Percentiles rank a stretch among this genome's conserved stretches.
phyloP scores from a whole-genome alignment of 1,284 basidiomycete species.

The Tylopilus orsonianus region DNA sequence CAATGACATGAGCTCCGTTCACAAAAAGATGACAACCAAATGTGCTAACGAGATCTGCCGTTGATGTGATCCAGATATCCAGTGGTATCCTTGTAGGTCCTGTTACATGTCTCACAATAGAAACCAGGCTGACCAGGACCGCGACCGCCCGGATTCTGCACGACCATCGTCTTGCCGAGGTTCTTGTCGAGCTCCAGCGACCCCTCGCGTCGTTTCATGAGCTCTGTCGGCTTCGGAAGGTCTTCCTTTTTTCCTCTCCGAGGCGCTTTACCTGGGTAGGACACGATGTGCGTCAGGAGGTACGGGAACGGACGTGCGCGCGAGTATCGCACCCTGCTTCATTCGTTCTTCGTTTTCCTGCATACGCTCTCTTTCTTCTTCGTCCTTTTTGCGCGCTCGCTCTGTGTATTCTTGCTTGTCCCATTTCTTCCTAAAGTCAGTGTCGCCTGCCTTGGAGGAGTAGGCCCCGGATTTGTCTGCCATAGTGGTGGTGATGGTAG shows the following conservation, averaged over 20 bases:
- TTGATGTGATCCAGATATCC: constrained; percentile 97
- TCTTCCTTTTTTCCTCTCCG: constrained; percentile 64
- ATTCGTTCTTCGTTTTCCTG: constrained; percentile 81
- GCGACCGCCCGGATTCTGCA: constrained; percentile 74
- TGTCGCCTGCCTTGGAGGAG: constrained; percentile 62
- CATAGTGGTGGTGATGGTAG: constrained; percentile 39
- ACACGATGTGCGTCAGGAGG: neutral
- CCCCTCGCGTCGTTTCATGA: constrained; percentile 81
- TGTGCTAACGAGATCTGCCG: constrained; percentile 80
- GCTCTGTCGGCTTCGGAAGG: constrained; percentile 85
- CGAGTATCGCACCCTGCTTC: constrained; percentile 70
- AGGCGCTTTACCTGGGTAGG: constrained; percentile 72
- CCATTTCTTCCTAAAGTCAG: constrained; percentile 83
- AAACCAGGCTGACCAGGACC: constrained; percentile 91
- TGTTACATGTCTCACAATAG: constrained; percentile 85
- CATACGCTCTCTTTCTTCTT: constrained; percentile 78
- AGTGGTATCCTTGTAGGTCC: constrained; percentile 91
- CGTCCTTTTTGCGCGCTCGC: constrained; percentile 71
- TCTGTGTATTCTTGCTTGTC: constrained; percentile 84
- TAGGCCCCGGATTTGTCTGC: constrained; percentile 62
- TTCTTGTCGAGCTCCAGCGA: constrained; percentile 90
- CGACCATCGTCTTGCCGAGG: constrained; percentile 88
- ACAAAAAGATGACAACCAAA: constrained; percentile 2
- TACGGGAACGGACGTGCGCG: neutral
- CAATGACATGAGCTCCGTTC: constrained; percentile 1